Percentiles rank a stretch among this genome's conserved stretches.
These are phyloP conservation scores for Naegleria gruberi DNA, from an alignment of 208 protist species.

Conservation along the genomic window DNA sequence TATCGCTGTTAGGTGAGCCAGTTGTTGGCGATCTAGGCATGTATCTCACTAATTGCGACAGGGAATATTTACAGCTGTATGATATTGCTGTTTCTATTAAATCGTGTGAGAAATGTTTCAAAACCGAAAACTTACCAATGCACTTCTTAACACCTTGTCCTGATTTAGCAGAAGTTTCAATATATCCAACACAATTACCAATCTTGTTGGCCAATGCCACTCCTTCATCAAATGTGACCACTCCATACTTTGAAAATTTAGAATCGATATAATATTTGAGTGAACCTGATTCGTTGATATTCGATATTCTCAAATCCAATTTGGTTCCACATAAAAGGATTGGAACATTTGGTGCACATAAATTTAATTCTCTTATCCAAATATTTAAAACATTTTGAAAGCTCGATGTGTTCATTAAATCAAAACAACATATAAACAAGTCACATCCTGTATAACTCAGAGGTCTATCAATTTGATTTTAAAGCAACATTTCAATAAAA, in stretches of 20 bases:
- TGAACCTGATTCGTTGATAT: not conserved
- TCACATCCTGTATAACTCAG: conserved; percentile 2
- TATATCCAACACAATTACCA: not conserved
- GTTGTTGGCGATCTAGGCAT: not conserved
- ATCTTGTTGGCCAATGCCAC: not conserved
- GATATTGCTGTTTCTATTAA: not conserved
- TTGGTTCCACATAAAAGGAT: conserved; percentile 13
- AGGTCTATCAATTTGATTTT: too few species aligned
- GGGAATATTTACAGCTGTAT: not conserved
- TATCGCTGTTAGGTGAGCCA: not conserved
- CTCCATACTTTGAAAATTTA: not conserved
- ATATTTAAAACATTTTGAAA: not conserved
- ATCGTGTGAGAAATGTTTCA: too few species aligned
- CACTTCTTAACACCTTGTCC: not conserved
- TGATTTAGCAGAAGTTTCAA: not conserved
- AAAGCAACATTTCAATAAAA: too few species aligned
- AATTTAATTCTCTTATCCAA: conserved; percentile 57
- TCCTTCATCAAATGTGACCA: not conserved
- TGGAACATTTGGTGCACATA: conserved; percentile 48
- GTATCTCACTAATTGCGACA: not conserved
- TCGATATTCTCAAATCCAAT: not conserved
- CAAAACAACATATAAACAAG: conserved; percentile 6
- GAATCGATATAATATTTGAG: not conserved
- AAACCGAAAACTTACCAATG: too few species aligned
- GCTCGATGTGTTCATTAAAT: not conserved